A percentile compares a stretch with the other conserved stretches of the same genome.
Conservation (phyloP, 1,284 basidiomycete genomes). For the Gymnopus androsaceus region DNA sequence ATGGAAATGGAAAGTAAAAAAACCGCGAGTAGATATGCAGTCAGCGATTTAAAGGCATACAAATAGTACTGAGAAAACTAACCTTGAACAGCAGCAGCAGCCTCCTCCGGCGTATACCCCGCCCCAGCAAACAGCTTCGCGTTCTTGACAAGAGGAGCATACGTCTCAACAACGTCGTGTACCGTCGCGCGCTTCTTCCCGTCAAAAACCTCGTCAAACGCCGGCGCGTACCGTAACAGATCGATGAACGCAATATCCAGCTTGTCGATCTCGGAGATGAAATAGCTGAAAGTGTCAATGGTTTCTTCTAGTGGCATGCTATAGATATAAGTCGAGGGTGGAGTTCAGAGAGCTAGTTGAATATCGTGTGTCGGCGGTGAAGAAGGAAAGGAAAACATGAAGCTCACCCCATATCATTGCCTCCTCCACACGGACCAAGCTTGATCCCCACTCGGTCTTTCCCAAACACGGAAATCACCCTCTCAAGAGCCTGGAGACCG, state of each 20-base stretch:
- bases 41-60: neutral
- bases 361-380: neutral
- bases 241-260: constrained; percentile 24
- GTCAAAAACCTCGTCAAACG: neutral
- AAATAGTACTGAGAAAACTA: neutral
- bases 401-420: constrained; percentile 48
- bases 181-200: constrained; percentile 24
- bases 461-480: constrained; percentile 49
- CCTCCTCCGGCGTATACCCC: constrained; percentile 26
- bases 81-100: constrained; percentile 19
- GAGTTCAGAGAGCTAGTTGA: too few relatives aligned
- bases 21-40: too few relatives aligned
- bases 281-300: constrained; percentile 25
- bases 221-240: neutral
- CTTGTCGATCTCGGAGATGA: constrained; percentile 23
- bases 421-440: constrained; percentile 48
- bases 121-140: constrained; percentile 24
- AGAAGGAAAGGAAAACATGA: neutral
- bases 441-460: constrained; percentile 50
- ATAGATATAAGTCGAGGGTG: neutral
- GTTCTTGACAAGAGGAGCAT: constrained; percentile 26
- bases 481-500: constrained; percentile 51
- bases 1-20: too few relatives aligned
- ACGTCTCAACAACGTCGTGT: constrained; percentile 30
- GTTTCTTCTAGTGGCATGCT: constrained; percentile 25